These are phyloP conservation scores for Gossypium laxum DNA, from an alignment of 441 rosid species.

Conservation along the genomic window DNA sequence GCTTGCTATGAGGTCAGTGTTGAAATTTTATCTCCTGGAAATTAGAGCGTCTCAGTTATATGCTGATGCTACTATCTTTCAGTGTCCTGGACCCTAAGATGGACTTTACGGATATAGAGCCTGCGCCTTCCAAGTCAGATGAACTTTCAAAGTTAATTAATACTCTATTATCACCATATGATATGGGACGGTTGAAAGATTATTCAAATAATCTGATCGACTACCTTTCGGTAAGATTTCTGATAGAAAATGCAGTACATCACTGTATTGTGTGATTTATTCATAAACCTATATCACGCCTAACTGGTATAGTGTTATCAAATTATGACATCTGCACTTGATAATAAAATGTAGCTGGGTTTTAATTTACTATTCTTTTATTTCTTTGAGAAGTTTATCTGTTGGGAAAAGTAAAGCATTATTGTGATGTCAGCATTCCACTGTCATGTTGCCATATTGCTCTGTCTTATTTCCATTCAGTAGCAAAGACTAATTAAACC, in stretches of 20 bases:
- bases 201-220: slow-evolving; percentile 71
- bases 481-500: not conserved
- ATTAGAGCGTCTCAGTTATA: slow-evolving; percentile 1
- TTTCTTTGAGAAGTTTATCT: not conserved
- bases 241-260: not conserved
- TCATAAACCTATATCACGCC: slow-evolving; percentile 1
- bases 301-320: not conserved
- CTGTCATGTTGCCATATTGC: not conserved
- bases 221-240: slow-evolving; percentile 45
- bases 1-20: slow-evolving; percentile 83
- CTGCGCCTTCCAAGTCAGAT: slow-evolving; percentile 31
- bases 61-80: slow-evolving; percentile 27
- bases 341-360: not conserved
- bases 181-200: slow-evolving; percentile 62
- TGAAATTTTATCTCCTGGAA: slow-evolving; percentile 9
- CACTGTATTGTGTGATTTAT: not conserved
- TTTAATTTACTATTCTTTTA: not conserved
- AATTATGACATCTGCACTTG: not conserved
- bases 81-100: slow-evolving; percentile 85
- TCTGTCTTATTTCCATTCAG: not conserved
- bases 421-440: not conserved
- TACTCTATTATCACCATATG: slow-evolving; percentile 48
- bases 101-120: slow-evolving; percentile 42
- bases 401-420: not conserved
- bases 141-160: slow-evolving; percentile 44